These are phyloP conservation scores for Groenewaldozyma tartarivorans DNA, from an alignment of 805 yeast species.

Conservation along the genomic window DNA sequence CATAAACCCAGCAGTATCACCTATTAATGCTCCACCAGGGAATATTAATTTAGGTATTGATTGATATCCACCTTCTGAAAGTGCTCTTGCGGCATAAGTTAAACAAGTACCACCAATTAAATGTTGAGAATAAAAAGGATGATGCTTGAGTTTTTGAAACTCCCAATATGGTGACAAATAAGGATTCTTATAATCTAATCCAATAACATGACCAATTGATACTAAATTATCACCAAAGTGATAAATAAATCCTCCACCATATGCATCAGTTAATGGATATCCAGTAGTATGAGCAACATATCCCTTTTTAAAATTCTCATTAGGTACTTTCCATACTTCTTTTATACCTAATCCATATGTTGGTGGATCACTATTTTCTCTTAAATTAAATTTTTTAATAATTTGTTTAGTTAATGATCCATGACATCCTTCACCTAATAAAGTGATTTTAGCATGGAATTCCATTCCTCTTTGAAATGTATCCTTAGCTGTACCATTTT, in stretches of 20 bases:
- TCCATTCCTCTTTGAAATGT: constrained; percentile 96
- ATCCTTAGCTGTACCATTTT: constrained; percentile 65
- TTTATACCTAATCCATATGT: constrained; percentile 94
- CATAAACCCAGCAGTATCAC: constrained; percentile 94
- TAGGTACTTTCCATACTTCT: constrained; percentile 93
- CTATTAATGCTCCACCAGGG: constrained; percentile 95
- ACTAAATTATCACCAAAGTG: constrained; percentile 93
- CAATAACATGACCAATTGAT: constrained; percentile 87
- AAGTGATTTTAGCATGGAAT: constrained; percentile 81
- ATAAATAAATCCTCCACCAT: constrained; percentile 96
- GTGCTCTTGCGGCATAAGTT: constrained; percentile 90
- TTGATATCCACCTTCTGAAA: constrained; percentile 95
- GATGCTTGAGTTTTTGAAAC: constrained; percentile 88
- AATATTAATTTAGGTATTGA: constrained; percentile 82
- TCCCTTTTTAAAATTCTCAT: constrained; percentile 73
- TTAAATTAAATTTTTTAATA: constrained; percentile 56
- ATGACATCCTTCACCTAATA: constrained; percentile 97
- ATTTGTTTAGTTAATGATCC: constrained; percentile 82
- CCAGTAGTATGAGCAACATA: constrained; percentile 83
- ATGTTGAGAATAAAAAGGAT: constrained; percentile 68
- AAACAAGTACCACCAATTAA: constrained; percentile 86
- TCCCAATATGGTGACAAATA: constrained; percentile 93
- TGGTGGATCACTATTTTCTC: constrained; percentile 59
- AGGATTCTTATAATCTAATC: constrained; percentile 90
- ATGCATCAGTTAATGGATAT: constrained; percentile 68